phyloP scores from a whole-genome alignment of 768 basidiomycete species.

The Tylopilus intermedius region DNA sequence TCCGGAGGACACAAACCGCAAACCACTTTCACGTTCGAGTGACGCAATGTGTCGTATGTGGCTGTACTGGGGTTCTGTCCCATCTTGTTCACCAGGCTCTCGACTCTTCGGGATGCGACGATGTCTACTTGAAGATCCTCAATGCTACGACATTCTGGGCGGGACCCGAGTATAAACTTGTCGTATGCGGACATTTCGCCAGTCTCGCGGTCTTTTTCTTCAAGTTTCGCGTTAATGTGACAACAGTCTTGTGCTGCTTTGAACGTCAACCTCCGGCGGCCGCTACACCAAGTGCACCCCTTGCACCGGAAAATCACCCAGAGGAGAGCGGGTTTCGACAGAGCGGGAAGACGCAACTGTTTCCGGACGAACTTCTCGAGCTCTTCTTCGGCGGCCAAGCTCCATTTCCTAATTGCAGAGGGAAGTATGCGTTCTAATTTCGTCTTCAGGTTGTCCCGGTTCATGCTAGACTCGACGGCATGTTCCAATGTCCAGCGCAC shows the following conservation, averaged over 20 bases:
- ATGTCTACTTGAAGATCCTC: constrained; percentile 8
- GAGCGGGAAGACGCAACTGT: not conserved
- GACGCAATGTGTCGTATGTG: not conserved
- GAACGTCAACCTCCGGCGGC: not conserved
- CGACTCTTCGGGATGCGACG: not conserved
- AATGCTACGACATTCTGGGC: not conserved
- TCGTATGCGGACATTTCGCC: not conserved
- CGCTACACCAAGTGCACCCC: not conserved
- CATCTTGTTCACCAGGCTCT: constrained; percentile 8
- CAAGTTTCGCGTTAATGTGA: constrained; percentile 1
- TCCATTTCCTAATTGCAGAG: constrained; percentile 3
- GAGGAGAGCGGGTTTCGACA: constrained; percentile 5
- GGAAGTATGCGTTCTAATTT: not conserved
- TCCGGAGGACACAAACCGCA: constrained; percentile 5
- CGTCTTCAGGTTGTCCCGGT: not conserved
- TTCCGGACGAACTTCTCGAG: constrained; percentile 7
- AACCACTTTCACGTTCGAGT: constrained; percentile 3
- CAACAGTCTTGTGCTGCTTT: constrained; percentile 2
- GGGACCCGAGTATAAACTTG: not conserved
- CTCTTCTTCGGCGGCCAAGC: constrained; percentile 6
- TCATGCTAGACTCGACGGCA: not conserved
- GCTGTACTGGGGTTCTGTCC: constrained; percentile 4
- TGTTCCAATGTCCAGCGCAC: not conserved
- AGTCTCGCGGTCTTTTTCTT: no score
- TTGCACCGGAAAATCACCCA: constrained; percentile 13